Evolutionary conservation across 257 asterid species (phyloP), one percentile per base, ranked within the genome.

Genomic region (Scutellaria baicalensis): DNA sequence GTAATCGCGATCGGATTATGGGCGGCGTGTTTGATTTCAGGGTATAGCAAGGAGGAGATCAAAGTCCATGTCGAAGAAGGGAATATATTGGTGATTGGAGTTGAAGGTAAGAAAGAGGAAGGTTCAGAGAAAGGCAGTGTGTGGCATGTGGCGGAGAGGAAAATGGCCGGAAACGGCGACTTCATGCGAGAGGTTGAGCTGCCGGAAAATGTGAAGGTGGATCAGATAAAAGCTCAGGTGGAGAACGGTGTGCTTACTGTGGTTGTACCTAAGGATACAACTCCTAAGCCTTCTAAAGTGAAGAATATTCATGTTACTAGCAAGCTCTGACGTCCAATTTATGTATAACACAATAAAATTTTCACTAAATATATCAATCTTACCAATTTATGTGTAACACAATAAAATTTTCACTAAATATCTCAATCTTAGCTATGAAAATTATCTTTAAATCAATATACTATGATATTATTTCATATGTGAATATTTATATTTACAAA

Each of bases 131-230:
- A 80, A 49, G 95, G 81, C 49, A 20, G 60, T 1, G 85, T 89
- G 35, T 92, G 95, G 98, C 96, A 92, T 36, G 89, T 83, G 79
- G 91, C 98, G 57, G 96, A 89, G 92, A 83, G 97, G 71, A 84
- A 75, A 16, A 44, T 83, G 8, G 8, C 69, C 5, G 86, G 78
- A 9, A 65, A 42, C 45, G 86, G 75, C 12, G 87, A 69, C 36
- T 89, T 87, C 68, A 79, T 69, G 0, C 75, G 98, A 75, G 91
- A 84, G 16, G 82, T 92, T 2, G 89, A 86, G 73, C 67, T 89
- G 87, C 96, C 92, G 12, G 88, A 86, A 16, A 71, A 86, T 66
- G 95, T 89, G 72, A 92, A 83, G 84, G 73, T 82, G 62, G 98
- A 92, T 52, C 92, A 84, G 75, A 92, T 88, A 39, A 89, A 84